A percentile compares a stretch with the other conserved stretches of the same genome.
Conservation (phyloP, 2,329 filamentous ascomycete species). For the Epichloe glyceriae region DNA sequence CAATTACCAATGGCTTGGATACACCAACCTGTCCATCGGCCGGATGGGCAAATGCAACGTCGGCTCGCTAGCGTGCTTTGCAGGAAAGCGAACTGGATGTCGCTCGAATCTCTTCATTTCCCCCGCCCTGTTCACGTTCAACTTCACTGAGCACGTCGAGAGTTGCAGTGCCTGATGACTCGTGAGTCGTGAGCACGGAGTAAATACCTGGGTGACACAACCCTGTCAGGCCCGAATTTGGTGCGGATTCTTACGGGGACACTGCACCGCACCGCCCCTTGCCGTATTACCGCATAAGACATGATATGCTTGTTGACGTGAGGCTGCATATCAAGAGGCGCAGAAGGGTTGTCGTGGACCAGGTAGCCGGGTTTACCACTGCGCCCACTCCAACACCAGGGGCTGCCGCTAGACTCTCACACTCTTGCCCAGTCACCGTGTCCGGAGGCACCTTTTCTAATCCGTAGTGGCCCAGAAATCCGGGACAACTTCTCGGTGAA, state of each 20-base stretch:
- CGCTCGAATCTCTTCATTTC: too few species aligned
- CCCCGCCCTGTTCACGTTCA: too few species aligned
- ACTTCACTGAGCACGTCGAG: too few species aligned
- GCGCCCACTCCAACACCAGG: neutral
- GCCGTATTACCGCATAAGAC: too few species aligned
- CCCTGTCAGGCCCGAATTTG: too few species aligned
- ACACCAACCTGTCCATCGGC: neutral
- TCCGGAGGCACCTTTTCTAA: neutral
- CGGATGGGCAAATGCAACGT: neutral
- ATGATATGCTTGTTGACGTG: neutral
- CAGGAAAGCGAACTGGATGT: neutral
- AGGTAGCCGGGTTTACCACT: slow-evolving; percentile 3
- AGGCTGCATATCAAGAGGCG: neutral
- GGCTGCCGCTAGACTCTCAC: neutral
- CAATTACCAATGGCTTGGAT: too few species aligned
- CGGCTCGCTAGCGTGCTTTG: neutral
- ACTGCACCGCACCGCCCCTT: too few species aligned
- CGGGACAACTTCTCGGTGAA: slow-evolving; percentile 1
- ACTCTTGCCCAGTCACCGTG: neutral
- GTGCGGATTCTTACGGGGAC: too few species aligned
- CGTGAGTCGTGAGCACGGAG: too few species aligned
- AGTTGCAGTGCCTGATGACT: neutral
- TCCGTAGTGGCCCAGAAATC: slow-evolving; percentile 2
- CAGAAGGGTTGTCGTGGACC: neutral
- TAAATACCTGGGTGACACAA: too few species aligned